Base-by-base conservation (phyloP, 495 filamentous ascomycete genomes). In the Xylaria acuta region DNA sequence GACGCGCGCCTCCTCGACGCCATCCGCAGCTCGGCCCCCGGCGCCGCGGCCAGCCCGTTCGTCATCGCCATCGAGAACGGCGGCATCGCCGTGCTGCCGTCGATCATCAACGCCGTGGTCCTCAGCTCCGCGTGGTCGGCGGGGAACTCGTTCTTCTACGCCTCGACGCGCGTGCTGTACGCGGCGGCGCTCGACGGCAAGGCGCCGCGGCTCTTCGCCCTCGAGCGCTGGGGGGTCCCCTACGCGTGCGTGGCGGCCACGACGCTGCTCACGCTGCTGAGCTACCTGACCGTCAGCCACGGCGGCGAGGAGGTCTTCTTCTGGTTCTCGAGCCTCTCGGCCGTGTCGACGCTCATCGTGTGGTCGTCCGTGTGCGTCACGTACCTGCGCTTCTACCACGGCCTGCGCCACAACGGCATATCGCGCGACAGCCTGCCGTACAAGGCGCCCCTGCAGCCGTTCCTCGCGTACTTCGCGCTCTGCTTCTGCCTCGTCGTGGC, bases 91-190 rank as follows among this genome's bases (percentile, higher is more conserved):
- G 86, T 88, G 9, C 80, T 93, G 4, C 88, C 89, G 0, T 87
- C 86, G 20, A 87, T 93, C 73, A 91, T 93, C 79, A 94, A 93
- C 77, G 91, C 90, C 9, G 88, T 90, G 45, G 88, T 94, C 62
- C 81, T 94, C 43, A 86, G 87, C 64, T 88, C 90, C 1, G 91
- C 90, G 7, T 87, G 88, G 75, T 92, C 90, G 5, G 87, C 90
- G 0, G 91, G 87, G 27, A 93, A 93, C 75, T 89, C 90, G 1
- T 91, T 90, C 82, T 84, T 93, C 64, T 93, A 91, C 82, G 89
- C 88, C 64, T 91, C 89, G 9, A 91, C 89, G 0, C 86, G 92
- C 25, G 90, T 88, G 68, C 82, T 93, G 1, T 89, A 90, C 72
- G 84, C 86, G 5, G 82, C 90, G 7, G 89, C 90, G 0, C 51